Percentiles rank a stretch among this genome's conserved stretches.
Conservation (phyloP, 2,329 filamentous ascomycete species). For the Aschersonia sp. region DNA sequence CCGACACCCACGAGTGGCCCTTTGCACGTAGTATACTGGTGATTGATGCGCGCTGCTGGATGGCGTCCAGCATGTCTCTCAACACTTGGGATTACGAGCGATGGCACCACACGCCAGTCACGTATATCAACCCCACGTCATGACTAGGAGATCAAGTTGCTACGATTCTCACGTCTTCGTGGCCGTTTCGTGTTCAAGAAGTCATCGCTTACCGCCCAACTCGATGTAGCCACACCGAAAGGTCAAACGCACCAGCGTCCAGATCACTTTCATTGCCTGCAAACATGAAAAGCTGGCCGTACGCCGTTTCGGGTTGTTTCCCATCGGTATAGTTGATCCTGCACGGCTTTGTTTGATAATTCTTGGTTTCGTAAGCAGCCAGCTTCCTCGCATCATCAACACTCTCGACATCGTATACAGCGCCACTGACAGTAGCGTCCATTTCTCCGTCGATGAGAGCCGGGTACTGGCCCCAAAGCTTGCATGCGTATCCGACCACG, state of each 20-base stretch:
- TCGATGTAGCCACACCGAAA: slow-evolving; percentile 1
- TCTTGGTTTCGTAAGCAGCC: slow-evolving; percentile 1
- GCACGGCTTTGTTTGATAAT: slow-evolving; percentile 2
- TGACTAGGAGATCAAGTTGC: no score
- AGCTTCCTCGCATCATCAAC: slow-evolving; percentile 2
- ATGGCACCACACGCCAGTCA: no score
- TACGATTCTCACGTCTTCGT: not conserved
- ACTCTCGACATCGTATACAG: slow-evolving; percentile 2
- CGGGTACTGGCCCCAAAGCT: slow-evolving; percentile 3
- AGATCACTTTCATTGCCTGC: slow-evolving; percentile 2
- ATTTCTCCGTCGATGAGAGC: slow-evolving; percentile 1
- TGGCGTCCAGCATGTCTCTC: no score
- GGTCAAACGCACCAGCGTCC: slow-evolving; percentile 1
- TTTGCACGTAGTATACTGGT: no score
- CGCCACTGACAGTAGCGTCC: slow-evolving; percentile 1
- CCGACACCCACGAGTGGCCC: no score
- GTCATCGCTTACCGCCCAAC: slow-evolving; percentile 2
- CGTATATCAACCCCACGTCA: no score
- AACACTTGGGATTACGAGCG: no score
- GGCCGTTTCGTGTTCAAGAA: not conserved
- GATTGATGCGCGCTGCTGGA: no score
- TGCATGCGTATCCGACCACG: slow-evolving; percentile 1
- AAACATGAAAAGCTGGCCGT: slow-evolving; percentile 1
- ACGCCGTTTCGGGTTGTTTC: not conserved
- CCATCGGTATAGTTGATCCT: slow-evolving; percentile 1